Evolutionary conservation across 2,329 filamentous ascomycete genomes (phyloP).

Genomic region (Colletotrichum acutatum): DNA sequence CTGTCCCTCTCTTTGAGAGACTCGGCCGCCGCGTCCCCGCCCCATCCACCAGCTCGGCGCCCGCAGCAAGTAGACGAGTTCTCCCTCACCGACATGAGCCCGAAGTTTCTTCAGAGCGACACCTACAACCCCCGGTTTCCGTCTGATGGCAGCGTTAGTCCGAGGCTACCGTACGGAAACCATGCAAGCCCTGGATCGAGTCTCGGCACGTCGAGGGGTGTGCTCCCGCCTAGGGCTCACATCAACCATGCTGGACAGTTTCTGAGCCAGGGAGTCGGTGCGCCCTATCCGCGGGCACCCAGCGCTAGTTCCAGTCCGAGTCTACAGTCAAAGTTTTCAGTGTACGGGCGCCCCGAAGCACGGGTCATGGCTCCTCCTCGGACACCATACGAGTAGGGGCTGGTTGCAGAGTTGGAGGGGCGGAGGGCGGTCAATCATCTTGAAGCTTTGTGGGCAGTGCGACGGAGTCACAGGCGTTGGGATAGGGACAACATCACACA

Average conservation of each 20-base stretch:
- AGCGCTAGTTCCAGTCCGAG: background rate
- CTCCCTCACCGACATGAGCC: conserved; percentile 4
- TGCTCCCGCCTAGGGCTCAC: background rate
- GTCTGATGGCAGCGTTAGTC: background rate
- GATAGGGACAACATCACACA: too few relatives aligned
- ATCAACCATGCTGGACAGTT: background rate
- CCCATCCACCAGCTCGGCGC: background rate
- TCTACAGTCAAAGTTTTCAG: conserved; percentile 2
- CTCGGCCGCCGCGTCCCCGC: background rate
- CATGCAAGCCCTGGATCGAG: background rate
- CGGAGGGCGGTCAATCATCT: too few relatives aligned
- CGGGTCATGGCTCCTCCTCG: background rate
- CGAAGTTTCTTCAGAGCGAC: background rate
- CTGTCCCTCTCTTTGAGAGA: conserved; percentile 4
- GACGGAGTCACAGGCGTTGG: too few relatives aligned
- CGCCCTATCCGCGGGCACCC: background rate
- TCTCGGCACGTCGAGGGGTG: background rate
- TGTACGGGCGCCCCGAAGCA: background rate
- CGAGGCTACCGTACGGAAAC: background rate
- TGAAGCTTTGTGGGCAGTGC: too few relatives aligned
- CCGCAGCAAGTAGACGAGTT: conserved; percentile 1
- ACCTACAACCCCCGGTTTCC: conserved; percentile 3
- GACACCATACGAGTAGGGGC: background rate
- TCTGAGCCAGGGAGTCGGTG: too few relatives aligned
- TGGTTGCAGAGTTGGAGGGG: too few relatives aligned